phyloP scores from a whole-genome alignment of 495 filamentous ascomycete species.

The Apiosordaria backusii region DNA sequence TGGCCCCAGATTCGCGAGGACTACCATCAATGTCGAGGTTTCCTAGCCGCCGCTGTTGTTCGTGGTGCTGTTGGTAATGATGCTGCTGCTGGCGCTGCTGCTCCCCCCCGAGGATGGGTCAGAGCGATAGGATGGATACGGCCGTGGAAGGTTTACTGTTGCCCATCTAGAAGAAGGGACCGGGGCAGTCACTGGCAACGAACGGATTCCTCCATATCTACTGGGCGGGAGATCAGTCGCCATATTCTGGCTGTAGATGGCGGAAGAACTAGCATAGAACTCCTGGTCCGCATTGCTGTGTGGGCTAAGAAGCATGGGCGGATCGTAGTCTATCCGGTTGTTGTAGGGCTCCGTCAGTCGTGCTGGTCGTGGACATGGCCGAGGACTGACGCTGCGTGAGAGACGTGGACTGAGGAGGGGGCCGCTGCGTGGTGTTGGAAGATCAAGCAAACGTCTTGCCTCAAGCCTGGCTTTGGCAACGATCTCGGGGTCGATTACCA shows the following conservation, averaged over 20 bases:
- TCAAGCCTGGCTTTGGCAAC: conserved; percentile 53
- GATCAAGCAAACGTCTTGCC: conserved; percentile 38
- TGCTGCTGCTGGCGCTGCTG: neutral
- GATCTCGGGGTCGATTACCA: conserved; percentile 64
- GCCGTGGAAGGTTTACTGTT: conserved; percentile 15
- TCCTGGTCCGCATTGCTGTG: conserved; percentile 41
- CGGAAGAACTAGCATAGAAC: conserved; percentile 27
- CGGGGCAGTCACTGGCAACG: neutral
- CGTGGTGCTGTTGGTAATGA: neutral
- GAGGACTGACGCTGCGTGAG: conserved; percentile 19
- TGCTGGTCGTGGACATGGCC: conserved; percentile 8
- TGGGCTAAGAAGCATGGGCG: conserved; percentile 24
- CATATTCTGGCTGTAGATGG: neutral
- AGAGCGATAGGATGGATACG: neutral
- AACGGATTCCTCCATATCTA: neutral
- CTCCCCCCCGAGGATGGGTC: neutral
- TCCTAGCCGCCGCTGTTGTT: neutral
- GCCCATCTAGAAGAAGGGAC: conserved; percentile 14
- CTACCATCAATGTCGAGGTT: neutral
- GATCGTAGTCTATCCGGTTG: conserved; percentile 14
- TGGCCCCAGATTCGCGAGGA: neutral
- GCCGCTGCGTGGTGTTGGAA: conserved; percentile 4
- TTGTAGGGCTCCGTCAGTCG: conserved; percentile 7
- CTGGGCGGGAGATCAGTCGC: neutral
- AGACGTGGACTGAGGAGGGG: conserved; percentile 7